phyloP scores from a whole-genome alignment of 2,329 filamentous ascomycete genomes.

The Plenodomus tracheiphilus region DNA sequence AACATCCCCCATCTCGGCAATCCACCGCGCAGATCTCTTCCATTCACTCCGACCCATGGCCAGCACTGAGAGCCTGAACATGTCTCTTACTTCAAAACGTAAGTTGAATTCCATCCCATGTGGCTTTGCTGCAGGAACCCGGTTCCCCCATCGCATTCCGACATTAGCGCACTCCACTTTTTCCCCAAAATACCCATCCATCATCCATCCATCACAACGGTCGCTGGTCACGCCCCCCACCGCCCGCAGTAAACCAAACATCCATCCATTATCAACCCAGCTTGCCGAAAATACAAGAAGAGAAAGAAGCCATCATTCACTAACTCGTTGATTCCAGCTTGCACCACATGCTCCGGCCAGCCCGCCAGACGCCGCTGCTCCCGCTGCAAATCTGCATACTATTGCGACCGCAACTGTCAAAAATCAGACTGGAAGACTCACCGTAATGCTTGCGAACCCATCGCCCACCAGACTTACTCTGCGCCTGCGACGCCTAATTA shows the following conservation, averaged over 20 bases:
- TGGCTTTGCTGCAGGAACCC: constrained; percentile 31
- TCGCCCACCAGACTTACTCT: constrained; percentile 24
- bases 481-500: constrained; percentile 31
- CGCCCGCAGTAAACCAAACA: neutral
- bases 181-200: constrained; percentile 4
- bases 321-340: no score
- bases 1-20: constrained; percentile 19
- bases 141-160: constrained; percentile 19
- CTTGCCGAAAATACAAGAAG: no score
- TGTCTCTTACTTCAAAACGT: constrained; percentile 28
- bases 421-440: constrained; percentile 57
- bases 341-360: constrained; percentile 28
- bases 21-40: constrained; percentile 31
- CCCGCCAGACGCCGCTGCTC: constrained; percentile 45
- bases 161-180: constrained; percentile 22
- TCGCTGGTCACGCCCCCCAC: neutral
- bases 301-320: no score
- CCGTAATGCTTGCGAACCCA: constrained; percentile 49
- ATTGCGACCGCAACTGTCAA: constrained; percentile 59
- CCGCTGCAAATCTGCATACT: constrained; percentile 52
- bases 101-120: constrained; percentile 24
- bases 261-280: constrained; percentile 4
- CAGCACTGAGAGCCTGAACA: constrained; percentile 28
- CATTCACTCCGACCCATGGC: constrained; percentile 27
- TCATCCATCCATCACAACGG: no score